phyloP scores from a whole-genome alignment of 768 basidiomycete species.

The Phaffia australis region DNA sequence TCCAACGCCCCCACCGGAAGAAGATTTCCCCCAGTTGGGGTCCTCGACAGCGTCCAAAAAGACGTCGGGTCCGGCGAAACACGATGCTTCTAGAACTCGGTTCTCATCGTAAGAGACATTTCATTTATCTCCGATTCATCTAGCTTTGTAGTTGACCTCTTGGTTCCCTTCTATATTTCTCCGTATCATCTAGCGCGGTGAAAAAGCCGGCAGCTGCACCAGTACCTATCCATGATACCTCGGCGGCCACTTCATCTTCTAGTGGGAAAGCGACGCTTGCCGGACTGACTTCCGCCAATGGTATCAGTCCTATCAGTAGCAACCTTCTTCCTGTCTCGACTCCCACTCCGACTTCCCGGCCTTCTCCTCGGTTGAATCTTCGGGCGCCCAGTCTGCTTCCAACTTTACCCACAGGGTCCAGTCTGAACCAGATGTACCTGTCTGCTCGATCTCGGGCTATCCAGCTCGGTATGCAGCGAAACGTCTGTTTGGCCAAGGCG shows the following conservation, averaged over 20 bases:
- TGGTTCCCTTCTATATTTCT: background rate
- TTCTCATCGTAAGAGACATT: slow-evolving; percentile 42
- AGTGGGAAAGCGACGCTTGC: slow-evolving; percentile 8
- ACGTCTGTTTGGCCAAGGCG: slow-evolving; percentile 85
- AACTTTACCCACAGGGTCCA: slow-evolving; percentile 73
- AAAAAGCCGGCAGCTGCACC: slow-evolving; percentile 7
- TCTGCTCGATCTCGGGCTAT: slow-evolving; percentile 74
- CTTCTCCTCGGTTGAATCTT: slow-evolving; percentile 75
- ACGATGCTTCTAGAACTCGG: slow-evolving; percentile 73
- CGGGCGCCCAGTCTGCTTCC: slow-evolving; percentile 74
- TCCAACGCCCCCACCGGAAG: slow-evolving; percentile 26
- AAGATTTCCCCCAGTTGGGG: slow-evolving; percentile 38
- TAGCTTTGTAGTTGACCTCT: background rate
- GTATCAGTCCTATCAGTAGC: slow-evolving; percentile 25
- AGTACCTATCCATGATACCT: background rate
- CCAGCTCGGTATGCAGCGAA: slow-evolving; percentile 83
- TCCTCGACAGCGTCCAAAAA: slow-evolving; percentile 27
- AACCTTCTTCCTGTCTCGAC: slow-evolving; percentile 26
- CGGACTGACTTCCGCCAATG: slow-evolving; percentile 15
- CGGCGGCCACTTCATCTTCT: background rate
- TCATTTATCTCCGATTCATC: background rate
- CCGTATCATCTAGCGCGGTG: background rate
- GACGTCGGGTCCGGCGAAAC: slow-evolving; percentile 39
- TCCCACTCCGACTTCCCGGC: slow-evolving; percentile 30
- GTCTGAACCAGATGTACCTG: slow-evolving; percentile 74